Conservation (phyloP, 495 filamentous ascomycete genomes). For the Aspergillus indologenus region DNA sequence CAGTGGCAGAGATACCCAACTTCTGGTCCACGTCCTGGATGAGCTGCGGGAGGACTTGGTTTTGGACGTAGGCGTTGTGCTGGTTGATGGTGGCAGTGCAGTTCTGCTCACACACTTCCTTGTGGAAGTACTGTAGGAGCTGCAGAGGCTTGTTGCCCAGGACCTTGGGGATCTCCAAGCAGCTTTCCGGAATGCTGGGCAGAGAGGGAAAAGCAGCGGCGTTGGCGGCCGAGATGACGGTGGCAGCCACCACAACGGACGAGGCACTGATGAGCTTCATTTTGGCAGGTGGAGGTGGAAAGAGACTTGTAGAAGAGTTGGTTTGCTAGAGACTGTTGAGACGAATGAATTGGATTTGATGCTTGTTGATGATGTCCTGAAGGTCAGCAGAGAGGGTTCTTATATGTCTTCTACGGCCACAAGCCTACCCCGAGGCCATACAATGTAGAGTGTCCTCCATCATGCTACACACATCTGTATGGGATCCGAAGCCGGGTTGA, state of each 20-base stretch:
- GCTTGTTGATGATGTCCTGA: not conserved
- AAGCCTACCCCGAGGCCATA: not conserved
- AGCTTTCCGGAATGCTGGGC: slow-evolving; percentile 9
- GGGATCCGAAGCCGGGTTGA: not conserved
- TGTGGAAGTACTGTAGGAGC: slow-evolving; percentile 13
- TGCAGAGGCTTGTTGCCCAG: slow-evolving; percentile 14
- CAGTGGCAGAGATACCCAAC: slow-evolving; percentile 4
- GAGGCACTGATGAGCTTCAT: slow-evolving; percentile 14
- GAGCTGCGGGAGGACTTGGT: slow-evolving; percentile 6
- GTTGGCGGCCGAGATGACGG: slow-evolving; percentile 7
- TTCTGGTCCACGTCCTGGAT: slow-evolving; percentile 10
- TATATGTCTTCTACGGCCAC: not conserved
- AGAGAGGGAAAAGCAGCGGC: not conserved
- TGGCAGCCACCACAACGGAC: not conserved
- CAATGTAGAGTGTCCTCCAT: not conserved
- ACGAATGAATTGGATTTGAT: not conserved
- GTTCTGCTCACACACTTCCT: slow-evolving; percentile 14
- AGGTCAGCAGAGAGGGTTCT: not conserved
- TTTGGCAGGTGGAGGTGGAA: not conserved
- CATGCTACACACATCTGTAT: not conserved
- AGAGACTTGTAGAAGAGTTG: not conserved
- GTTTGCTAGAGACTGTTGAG: not conserved
- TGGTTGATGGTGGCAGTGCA: slow-evolving; percentile 18
- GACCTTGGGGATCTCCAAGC: slow-evolving; percentile 11
- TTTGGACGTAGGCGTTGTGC: slow-evolving; percentile 11